phyloP scores from a whole-genome alignment of 2,329 filamentous ascomycete genomes.

The Ophiostoma quercus region DNA sequence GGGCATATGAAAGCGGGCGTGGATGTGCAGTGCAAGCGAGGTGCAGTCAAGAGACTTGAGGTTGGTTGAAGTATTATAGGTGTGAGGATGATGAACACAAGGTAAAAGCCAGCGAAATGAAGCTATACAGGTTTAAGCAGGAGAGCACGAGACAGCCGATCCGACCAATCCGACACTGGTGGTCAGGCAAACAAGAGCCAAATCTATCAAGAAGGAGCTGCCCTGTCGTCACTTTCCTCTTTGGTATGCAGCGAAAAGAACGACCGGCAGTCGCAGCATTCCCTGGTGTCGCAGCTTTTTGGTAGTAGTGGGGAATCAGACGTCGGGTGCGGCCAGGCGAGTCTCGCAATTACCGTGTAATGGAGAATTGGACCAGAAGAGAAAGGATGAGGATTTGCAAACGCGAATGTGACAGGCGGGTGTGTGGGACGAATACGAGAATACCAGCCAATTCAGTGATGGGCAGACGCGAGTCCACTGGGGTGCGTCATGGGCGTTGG shows the following conservation, averaged over 20 bases:
- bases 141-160: constrained; percentile 3
- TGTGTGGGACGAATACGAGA: constrained; percentile 16
- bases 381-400: background rate
- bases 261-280: background rate
- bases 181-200: background rate
- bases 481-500: constrained; percentile 1
- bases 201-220: background rate
- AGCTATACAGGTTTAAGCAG: constrained; percentile 2
- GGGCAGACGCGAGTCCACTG: background rate
- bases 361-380: background rate
- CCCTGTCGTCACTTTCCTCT: constrained; percentile 5
- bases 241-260: background rate
- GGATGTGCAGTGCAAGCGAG: background rate
- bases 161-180: background rate
- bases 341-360: background rate
- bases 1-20: background rate
- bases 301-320: background rate
- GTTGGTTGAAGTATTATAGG: background rate
- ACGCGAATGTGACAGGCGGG: background rate
- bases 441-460: background rate
- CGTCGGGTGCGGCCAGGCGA: background rate
- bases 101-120: background rate
- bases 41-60: background rate
- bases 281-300: background rate
- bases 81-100: background rate